Conservation (phyloP, 768 basidiomycete species). For the Hypholoma sublateritium region DNA sequence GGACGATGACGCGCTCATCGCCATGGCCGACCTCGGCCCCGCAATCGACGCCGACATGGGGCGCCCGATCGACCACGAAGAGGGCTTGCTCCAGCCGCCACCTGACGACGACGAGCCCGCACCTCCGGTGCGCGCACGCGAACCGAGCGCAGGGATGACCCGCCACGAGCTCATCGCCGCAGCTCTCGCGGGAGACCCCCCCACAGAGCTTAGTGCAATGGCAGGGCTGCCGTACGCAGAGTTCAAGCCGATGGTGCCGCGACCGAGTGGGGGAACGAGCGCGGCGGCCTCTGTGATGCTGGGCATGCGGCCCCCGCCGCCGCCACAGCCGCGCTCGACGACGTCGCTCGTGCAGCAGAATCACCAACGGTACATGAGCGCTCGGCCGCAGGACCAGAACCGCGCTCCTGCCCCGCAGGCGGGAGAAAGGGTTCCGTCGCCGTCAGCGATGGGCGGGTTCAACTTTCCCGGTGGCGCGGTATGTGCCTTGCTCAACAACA, state of each 20-base stretch:
- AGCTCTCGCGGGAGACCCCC: constrained; percentile 10
- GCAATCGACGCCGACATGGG: constrained; percentile 39
- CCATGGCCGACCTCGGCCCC: constrained; percentile 49
- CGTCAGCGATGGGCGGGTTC: constrained; percentile 48
- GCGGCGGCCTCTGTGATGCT: not conserved
- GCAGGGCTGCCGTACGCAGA: not conserved
- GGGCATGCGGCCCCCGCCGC: constrained; percentile 9
- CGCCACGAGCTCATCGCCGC: constrained; percentile 21
- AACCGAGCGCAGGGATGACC: not conserved
- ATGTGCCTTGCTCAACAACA: not conserved
- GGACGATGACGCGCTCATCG: constrained; percentile 68
- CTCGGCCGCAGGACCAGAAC: constrained; percentile 15
- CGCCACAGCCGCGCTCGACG: constrained; percentile 9
- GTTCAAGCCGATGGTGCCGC: not conserved
- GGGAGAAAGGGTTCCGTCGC: constrained; percentile 18
- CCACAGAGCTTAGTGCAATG: not conserved
- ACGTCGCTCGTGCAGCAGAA: constrained; percentile 16
- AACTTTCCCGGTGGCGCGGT: constrained; percentile 47
- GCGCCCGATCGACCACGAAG: constrained; percentile 44
- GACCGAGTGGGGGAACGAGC: not conserved
- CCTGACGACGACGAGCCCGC: constrained; percentile 14
- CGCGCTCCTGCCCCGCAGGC: constrained; percentile 12
- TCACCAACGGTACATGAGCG: constrained; percentile 17
- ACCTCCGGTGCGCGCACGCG: not conserved
- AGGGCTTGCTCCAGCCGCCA: constrained; percentile 26